phyloP scores from a whole-genome alignment of 2,329 filamentous ascomycete genomes.

The Aspergillus pseudoglaucus region DNA sequence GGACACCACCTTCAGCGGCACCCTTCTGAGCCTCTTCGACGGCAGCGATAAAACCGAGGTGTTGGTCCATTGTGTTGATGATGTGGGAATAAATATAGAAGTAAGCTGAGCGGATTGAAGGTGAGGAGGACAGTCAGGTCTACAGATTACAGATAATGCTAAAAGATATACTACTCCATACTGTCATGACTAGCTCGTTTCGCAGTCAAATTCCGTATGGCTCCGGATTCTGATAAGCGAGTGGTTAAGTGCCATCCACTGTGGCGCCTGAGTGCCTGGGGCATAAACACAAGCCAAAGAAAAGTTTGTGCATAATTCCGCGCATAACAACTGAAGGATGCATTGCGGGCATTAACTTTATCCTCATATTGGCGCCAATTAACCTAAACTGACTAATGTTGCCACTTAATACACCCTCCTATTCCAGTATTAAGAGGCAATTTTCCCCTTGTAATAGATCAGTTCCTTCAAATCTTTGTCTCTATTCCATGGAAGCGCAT shows the following conservation, averaged over 20 bases:
- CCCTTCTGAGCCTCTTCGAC: slow-evolving; percentile 53
- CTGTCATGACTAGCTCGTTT: no score
- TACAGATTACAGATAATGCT: no score
- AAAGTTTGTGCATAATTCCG: no score
- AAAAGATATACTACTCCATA: no score
- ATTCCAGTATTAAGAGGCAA: background rate
- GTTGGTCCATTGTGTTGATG: slow-evolving; percentile 28
- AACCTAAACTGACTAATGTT: background rate
- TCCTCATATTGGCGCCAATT: no score
- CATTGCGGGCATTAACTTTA: no score
- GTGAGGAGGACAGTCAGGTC: background rate
- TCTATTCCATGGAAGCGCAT: background rate
- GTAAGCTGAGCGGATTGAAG: background rate
- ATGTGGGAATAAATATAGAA: background rate
- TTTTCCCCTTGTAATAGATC: background rate
- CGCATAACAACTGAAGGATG: no score
- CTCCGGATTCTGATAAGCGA: no score
- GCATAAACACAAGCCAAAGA: no score
- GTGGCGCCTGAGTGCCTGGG: no score
- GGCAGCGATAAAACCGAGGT: slow-evolving; percentile 51
- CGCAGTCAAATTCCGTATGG: no score
- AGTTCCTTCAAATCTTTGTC: background rate
- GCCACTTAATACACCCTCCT: background rate
- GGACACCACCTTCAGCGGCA: slow-evolving; percentile 52
- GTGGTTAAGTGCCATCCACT: no score